A percentile compares a stretch with the other conserved stretches of the same genome.
phyloP scores from a whole-genome alignment of 352 stramenopile genomes.

The Saprolegnia diclina region DNA sequence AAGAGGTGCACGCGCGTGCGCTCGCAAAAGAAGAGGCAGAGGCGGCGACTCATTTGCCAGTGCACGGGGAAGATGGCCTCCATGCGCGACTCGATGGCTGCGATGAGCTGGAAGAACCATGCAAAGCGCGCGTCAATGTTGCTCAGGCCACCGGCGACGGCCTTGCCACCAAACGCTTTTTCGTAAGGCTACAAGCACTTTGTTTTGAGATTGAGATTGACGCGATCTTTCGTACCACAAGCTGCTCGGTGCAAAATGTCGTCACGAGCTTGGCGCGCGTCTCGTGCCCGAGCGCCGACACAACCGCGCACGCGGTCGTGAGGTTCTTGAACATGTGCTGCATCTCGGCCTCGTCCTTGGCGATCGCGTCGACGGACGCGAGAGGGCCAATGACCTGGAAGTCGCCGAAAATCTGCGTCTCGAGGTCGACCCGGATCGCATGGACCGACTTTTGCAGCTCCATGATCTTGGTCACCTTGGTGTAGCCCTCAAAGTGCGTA shows the following conservation, averaged over 20 bases:
- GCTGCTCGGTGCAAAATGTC: conserved; percentile 64
- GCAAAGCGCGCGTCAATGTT: conserved; percentile 67
- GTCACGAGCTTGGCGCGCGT: conserved; percentile 64
- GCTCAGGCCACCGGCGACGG: conserved; percentile 40
- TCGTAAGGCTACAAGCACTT: conserved; percentile 41
- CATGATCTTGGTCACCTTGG: conserved; percentile 88
- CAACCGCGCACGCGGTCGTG: conserved; percentile 53
- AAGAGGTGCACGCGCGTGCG: conserved; percentile 70
- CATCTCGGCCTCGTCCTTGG: conserved; percentile 55
- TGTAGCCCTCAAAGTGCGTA: conserved; percentile 95
- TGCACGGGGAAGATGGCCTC: conserved; percentile 92
- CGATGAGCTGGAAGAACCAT: conserved; percentile 76
- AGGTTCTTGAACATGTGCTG: conserved; percentile 65
- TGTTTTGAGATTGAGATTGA: no score
- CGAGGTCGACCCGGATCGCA: conserved; percentile 84
- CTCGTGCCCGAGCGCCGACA: conserved; percentile 62
- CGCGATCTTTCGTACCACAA: conserved; percentile 26
- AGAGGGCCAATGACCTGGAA: conserved; percentile 82
- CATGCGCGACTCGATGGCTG: conserved; percentile 76
- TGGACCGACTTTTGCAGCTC: conserved; percentile 89
- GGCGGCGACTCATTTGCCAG: conserved; percentile 92
- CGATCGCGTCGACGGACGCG: conserved; percentile 67
- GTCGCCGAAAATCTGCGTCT: conserved; percentile 84
- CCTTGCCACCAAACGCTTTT: conserved; percentile 50
- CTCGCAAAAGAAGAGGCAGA: conserved; percentile 92